phyloP scores from a whole-genome alignment of 2,329 filamentous ascomycete genomes.

The Fusarium fujikuroi region DNA sequence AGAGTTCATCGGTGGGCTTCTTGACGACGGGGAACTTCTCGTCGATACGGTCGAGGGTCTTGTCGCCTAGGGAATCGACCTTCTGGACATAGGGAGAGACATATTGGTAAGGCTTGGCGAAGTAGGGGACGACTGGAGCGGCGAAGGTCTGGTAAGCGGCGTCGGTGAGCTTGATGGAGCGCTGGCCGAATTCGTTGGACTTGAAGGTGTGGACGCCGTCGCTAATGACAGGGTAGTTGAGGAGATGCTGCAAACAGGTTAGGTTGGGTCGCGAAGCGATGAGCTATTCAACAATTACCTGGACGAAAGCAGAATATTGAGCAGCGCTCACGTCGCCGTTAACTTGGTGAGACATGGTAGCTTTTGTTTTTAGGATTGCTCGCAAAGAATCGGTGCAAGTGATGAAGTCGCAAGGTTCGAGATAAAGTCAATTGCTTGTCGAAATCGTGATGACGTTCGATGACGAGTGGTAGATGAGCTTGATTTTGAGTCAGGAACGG shows the following conservation, averaged over 20 bases:
- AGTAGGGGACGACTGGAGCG: conserved; percentile 76
- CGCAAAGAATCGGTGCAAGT: conserved; percentile 11
- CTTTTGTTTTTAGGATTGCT: conserved; percentile 38
- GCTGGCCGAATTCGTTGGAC: conserved; percentile 83
- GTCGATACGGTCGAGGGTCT: conserved; percentile 76
- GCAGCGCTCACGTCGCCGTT: conserved; percentile 61
- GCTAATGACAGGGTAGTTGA: conserved; percentile 83
- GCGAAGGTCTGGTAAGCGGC: conserved; percentile 80
- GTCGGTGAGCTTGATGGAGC: conserved; percentile 80
- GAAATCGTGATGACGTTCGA: conserved; percentile 22
- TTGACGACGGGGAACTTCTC: conserved; percentile 77
- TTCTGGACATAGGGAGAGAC: conserved; percentile 86
- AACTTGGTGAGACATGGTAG: conserved; percentile 57
- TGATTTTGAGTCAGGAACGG: conserved; percentile 12
- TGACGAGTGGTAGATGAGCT: conserved; percentile 18
- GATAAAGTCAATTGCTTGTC: conserved; percentile 23
- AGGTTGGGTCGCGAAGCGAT: neutral
- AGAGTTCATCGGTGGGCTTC: conserved; percentile 78
- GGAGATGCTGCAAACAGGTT: conserved; percentile 72
- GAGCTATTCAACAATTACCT: conserved; percentile 44
- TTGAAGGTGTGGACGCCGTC: conserved; percentile 84
- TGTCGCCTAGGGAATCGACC: conserved; percentile 80
- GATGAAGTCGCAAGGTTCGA: conserved; percentile 2
- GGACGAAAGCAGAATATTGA: conserved; percentile 60
- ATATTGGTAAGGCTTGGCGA: conserved; percentile 82